These are phyloP conservation scores for Hymenochaete sp. DNA, from an alignment of 1,284 basidiomycete genomes.

Conservation along the genomic window DNA sequence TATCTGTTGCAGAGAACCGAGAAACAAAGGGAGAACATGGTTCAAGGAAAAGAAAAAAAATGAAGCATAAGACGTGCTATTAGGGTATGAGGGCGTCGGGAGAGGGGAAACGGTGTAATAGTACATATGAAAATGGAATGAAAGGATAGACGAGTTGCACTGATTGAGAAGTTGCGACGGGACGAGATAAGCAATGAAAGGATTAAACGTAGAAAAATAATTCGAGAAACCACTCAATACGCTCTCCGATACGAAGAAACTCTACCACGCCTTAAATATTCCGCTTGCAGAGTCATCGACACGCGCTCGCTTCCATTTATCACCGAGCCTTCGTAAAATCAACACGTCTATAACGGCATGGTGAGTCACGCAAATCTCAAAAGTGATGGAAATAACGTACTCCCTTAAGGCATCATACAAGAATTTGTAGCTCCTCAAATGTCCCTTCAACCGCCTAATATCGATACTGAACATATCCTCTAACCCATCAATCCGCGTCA, in stretches of 20 bases:
- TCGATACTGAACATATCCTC: conserved; percentile 84
- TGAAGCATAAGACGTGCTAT: no score
- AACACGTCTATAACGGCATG: conserved; percentile 30
- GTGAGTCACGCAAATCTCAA: conserved; percentile 5
- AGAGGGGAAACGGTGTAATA: neutral
- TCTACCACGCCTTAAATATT: neutral
- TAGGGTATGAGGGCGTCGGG: neutral
- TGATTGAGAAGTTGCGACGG: neutral
- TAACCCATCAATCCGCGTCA: conserved; percentile 80
- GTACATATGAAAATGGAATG: neutral
- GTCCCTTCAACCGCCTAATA: conserved; percentile 86
- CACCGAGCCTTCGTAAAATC: conserved; percentile 40
- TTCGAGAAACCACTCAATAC: neutral
- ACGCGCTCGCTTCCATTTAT: conserved; percentile 19
- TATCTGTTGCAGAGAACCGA: neutral
- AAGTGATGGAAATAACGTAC: conserved; percentile 41
- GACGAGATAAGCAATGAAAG: neutral
- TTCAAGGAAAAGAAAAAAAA: conserved; percentile 4
- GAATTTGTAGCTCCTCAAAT: conserved; percentile 88
- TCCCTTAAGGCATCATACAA: conserved; percentile 84
- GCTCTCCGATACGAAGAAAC: neutral
- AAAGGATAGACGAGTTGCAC: neutral
- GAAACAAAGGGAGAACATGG: neutral
- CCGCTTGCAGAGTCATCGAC: neutral
- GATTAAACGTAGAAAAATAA: neutral